These are phyloP conservation scores for Schizochytrium sp. DNA, from an alignment of 108 stramenopile species.

Conservation along the genomic window DNA sequence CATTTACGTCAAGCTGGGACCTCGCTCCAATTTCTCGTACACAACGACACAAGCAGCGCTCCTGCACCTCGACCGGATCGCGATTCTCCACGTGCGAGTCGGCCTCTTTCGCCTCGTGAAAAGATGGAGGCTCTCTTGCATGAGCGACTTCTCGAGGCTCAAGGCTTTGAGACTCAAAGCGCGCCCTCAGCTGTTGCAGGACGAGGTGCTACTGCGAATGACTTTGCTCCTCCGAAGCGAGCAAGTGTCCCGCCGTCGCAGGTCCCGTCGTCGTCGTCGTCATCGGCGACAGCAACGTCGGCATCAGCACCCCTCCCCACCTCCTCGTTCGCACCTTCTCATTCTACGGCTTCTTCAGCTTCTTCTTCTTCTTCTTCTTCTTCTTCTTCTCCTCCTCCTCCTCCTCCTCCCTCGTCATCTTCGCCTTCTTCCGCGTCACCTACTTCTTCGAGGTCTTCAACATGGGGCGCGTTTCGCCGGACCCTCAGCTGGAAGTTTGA, in stretches of 20 bases:
- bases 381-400: too few species aligned
- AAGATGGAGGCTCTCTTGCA: background rate
- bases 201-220: too few species aligned
- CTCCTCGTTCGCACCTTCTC: too few species aligned
- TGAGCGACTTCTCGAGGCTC: background rate
- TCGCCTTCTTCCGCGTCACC: background rate
- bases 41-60: background rate
- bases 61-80: background rate
- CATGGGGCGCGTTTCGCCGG: background rate
- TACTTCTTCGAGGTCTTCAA: background rate
- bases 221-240: too few species aligned
- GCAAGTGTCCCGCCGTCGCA: too few species aligned
- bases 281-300: too few species aligned
- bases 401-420: background rate
- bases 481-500: slow-evolving; percentile 18
- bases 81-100: background rate
- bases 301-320: too few species aligned
- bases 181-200: too few species aligned
- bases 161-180: background rate
- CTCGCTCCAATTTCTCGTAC: background rate
- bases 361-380: too few species aligned
- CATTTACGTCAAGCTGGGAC: background rate
- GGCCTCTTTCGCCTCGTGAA: background rate
- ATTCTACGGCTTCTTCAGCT: too few species aligned
- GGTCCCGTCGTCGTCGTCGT: too few species aligned